phyloP scores from a whole-genome alignment of 305 asterid species.

The Fraxinus baroniana region DNA sequence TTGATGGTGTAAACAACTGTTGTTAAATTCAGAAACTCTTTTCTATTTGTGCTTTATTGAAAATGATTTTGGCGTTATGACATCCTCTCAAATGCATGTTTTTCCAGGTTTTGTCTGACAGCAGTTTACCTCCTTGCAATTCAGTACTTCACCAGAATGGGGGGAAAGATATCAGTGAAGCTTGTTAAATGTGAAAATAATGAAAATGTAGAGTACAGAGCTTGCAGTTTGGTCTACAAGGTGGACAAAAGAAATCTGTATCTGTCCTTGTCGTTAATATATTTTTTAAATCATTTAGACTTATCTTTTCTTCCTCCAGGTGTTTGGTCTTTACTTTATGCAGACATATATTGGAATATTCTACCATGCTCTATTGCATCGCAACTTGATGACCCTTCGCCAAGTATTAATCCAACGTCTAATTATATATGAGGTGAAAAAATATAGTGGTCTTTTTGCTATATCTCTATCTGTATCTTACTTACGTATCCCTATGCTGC shows the following conservation, averaged over 20 bases:
- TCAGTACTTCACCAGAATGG: conserved; percentile 81
- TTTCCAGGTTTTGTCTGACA: conserved; percentile 72
- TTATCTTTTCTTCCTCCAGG: conserved; percentile 46
- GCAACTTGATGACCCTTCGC: conserved; percentile 84
- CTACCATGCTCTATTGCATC: conserved; percentile 85
- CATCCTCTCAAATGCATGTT: conserved; percentile 7
- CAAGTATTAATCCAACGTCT: conserved; percentile 83
- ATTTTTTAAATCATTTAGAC: neutral
- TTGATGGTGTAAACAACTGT: neutral
- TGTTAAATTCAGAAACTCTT: neutral
- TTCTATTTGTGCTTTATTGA: neutral
- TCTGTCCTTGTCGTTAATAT: neutral
- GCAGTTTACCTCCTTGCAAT: conserved; percentile 74
- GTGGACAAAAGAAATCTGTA: conserved; percentile 31
- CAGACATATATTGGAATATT: conserved; percentile 90
- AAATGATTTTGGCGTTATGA: neutral
- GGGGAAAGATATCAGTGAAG: conserved; percentile 79
- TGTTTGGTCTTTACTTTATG: conserved; percentile 95
- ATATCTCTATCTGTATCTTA: conserved; percentile 10
- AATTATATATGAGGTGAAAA: conserved; percentile 72
- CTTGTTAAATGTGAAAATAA: conserved; percentile 73
- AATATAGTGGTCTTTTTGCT: neutral
- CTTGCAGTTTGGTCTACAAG: conserved; percentile 96
- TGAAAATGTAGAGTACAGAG: conserved; percentile 61
- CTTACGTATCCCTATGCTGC: conserved; percentile 11